Conservation (phyloP, 768 basidiomycete species). For the Podaxis sp. region DNA sequence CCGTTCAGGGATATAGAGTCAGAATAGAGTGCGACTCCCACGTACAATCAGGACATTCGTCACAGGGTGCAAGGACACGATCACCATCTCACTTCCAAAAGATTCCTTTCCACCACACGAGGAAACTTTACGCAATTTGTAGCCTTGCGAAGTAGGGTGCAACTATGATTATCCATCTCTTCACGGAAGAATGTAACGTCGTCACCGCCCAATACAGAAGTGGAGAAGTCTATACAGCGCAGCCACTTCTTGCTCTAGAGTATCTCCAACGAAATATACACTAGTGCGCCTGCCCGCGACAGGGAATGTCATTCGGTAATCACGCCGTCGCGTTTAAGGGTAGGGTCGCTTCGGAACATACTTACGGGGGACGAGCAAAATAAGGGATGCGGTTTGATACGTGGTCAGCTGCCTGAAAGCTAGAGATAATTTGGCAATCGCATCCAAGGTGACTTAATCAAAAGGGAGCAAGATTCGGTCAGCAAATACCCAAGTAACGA, state of each 20-base stretch:
- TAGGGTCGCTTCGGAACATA: not conserved
- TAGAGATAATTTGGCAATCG: not conserved
- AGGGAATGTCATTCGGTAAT: not conserved
- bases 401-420: not conserved
- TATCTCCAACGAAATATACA: not conserved
- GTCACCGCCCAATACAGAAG: not conserved
- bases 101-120: not conserved
- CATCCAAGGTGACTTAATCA: slow-evolving; percentile 5
- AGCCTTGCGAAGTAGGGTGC: not conserved
- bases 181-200: not conserved
- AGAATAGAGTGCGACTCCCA: slow-evolving; percentile 6
- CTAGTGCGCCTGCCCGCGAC: not conserved
- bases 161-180: slow-evolving; percentile 7
- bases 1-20: slow-evolving; percentile 1
- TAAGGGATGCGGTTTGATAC: not conserved
- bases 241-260: not conserved
- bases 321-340: not conserved
- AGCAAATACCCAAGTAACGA: not conserved
- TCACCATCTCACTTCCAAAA: not conserved
- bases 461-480: not conserved
- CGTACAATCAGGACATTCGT: slow-evolving; percentile 3
- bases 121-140: not conserved
- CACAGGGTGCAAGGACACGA: slow-evolving; percentile 9
- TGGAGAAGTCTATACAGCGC: not conserved
- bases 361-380: too few relatives aligned